Base-by-base conservation (phyloP, 106 monocot genomes). In the Allium sativum region DNA sequence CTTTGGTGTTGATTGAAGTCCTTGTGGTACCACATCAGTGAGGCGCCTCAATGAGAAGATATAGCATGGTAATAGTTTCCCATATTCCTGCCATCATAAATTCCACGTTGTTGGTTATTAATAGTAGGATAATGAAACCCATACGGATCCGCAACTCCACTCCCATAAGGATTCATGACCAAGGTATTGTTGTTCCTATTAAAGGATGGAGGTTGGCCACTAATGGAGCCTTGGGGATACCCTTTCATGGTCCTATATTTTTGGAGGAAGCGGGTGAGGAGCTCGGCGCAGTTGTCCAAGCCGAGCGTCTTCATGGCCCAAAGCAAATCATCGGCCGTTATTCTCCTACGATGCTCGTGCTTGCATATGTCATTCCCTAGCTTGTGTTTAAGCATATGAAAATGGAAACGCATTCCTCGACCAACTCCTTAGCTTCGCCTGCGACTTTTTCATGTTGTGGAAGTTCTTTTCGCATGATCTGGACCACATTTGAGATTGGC, bases 331-430 rank as follows among this genome's bases (percentile, higher is more conserved):
- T 85, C 81, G 42, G 81, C 85, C 17, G 77, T 85, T 74, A 85
- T 77, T 21, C 77, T 85, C 74, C 81, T 81, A 9, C 85, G 80
- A 66, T 85, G 81, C 77, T 81, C 78, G 2, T 78, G 77, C 64
- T 85, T 80, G 71, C 85, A 85, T 56, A 77, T 61, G 46, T 85
- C 78, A 61, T 81, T 81, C 54, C 85, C 68, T 86, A 78, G 48
- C 81, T 70, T 9, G 85, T 86, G 65, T 81, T 78, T 72, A 86
- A 81, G 65, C 81, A 78, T 54, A 86, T 86, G 78, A 75, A 86
- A 74, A 77, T 3, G 85, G 81, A 13, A 86, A 78, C 80, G 65
- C 85, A 86, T 66, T 86, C 85, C 69, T 86, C 81, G 22, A 86
- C 72, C 21, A 78, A 81, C 62, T 81, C 81, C 74, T 86, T 81